These are phyloP conservation scores for Eucalyptus rudis DNA, from an alignment of 345 rosid genomes.

Conservation along the genomic window DNA sequence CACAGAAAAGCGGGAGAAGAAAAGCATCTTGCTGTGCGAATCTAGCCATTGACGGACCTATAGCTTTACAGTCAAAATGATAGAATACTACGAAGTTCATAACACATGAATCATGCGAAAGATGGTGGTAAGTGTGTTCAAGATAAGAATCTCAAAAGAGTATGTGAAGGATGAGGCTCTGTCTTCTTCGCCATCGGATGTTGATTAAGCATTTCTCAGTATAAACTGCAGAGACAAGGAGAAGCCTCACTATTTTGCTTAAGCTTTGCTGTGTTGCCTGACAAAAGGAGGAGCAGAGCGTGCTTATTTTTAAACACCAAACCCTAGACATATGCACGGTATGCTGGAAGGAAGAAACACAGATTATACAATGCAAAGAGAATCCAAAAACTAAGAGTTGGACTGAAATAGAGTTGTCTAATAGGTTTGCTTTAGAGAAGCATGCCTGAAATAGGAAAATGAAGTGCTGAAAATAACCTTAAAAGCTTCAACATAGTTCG, in stretches of 20 bases:
- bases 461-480: neutral
- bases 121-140: neutral
- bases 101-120: neutral
- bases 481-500: neutral
- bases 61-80: neutral
- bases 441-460: neutral
- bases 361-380: neutral
- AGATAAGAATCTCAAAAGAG: neutral
- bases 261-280: neutral
- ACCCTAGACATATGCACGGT: neutral
- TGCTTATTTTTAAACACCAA: neutral
- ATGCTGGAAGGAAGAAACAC: neutral
- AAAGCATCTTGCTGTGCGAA: neutral
- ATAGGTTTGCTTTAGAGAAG: neutral
- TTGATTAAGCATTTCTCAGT: neutral
- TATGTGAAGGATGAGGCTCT: neutral
- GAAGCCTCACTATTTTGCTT: neutral
- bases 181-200: neutral
- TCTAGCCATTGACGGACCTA: neutral
- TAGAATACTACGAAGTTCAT: neutral
- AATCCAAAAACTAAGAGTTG: neutral
- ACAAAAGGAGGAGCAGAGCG: neutral
- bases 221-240: neutral
- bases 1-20: neutral
- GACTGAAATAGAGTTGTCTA: neutral